These are phyloP conservation scores for Cubamyces sp. DNA, from an alignment of 768 basidiomycete species.

Conservation along the genomic window DNA sequence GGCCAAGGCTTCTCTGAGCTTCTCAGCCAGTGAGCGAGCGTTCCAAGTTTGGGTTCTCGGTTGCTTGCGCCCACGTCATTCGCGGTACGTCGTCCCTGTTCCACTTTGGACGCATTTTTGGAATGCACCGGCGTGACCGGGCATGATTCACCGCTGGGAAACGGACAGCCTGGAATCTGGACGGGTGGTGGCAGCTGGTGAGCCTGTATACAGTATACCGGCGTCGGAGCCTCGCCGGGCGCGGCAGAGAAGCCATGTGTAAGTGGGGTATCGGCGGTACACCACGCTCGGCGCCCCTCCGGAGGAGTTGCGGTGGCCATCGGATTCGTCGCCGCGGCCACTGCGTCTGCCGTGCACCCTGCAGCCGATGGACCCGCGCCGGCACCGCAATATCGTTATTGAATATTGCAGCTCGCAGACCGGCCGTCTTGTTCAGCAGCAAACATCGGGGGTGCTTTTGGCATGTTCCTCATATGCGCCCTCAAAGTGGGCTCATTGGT, in stretches of 20 bases:
- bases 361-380: too few relatives aligned
- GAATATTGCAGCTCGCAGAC: too few relatives aligned
- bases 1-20: not conserved
- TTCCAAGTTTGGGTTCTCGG: not conserved
- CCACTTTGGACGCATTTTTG: not conserved
- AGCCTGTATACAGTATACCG: too few relatives aligned
- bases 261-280: not conserved
- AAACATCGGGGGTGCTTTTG: not conserved
- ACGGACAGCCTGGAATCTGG: not conserved
- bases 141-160: not conserved
- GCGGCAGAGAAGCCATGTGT: not conserved
- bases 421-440: not conserved
- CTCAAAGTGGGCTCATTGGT: not conserved
- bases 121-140: not conserved
- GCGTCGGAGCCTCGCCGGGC: not conserved
- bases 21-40: not conserved
- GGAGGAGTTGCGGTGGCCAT: not conserved
- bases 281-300: not conserved
- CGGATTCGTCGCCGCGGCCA: too few relatives aligned
- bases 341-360: too few relatives aligned
- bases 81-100: not conserved
- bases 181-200: not conserved
- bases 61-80: constrained; percentile 2
- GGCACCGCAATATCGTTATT: too few relatives aligned
- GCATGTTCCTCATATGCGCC: not conserved